Percentiles rank a stretch among this genome's conserved stretches.
These are phyloP conservation scores for Gamsiella multidivaricata DNA, from an alignment of 192 early-diverging fungal genomes.

Conservation along the genomic window DNA sequence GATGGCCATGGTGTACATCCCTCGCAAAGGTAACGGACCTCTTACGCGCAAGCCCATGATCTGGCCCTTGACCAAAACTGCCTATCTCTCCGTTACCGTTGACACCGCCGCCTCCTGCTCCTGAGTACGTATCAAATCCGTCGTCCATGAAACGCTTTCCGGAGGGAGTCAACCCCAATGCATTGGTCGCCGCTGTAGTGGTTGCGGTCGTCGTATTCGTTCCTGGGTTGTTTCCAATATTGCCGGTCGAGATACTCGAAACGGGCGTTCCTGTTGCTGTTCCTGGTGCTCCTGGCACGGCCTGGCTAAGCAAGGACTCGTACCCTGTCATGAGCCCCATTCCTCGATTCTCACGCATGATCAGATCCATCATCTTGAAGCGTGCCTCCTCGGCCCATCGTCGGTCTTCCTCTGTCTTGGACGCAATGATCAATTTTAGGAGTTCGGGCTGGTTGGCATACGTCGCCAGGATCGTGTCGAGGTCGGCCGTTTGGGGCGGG, in stretches of 20 bases:
- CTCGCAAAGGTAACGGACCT: conserved; percentile 50
- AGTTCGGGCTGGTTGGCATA: conserved; percentile 64
- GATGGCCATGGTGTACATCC: conserved; percentile 40
- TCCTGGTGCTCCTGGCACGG: conserved; percentile 1
- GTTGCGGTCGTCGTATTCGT: not conserved
- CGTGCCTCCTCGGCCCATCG: conserved; percentile 68
- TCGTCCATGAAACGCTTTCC: conserved; percentile 36
- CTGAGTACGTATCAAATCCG: conserved; percentile 21
- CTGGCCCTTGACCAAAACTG: conserved; percentile 23
- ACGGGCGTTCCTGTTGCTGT: not conserved
- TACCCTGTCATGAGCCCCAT: conserved; percentile 34
- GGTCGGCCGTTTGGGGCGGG: conserved; percentile 51
- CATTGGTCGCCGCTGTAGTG: not conserved
- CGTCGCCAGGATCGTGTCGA: conserved; percentile 60
- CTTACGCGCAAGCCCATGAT: conserved; percentile 35
- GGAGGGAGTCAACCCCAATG: conserved; percentile 8
- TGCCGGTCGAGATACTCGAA: conserved; percentile 19
- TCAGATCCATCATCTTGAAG: conserved; percentile 60
- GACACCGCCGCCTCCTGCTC: conserved; percentile 2
- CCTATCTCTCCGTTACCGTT: conserved; percentile 2
- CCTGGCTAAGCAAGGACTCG: conserved; percentile 15
- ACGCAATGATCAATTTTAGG: conserved; percentile 61
- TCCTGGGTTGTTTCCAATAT: conserved; percentile 9
- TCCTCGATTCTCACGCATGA: conserved; percentile 51
- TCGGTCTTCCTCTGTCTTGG: conserved; percentile 68